These are phyloP conservation scores for Danielia oregonensis DNA, from an alignment of 805 yeast genomes.

Conservation along the genomic window DNA sequence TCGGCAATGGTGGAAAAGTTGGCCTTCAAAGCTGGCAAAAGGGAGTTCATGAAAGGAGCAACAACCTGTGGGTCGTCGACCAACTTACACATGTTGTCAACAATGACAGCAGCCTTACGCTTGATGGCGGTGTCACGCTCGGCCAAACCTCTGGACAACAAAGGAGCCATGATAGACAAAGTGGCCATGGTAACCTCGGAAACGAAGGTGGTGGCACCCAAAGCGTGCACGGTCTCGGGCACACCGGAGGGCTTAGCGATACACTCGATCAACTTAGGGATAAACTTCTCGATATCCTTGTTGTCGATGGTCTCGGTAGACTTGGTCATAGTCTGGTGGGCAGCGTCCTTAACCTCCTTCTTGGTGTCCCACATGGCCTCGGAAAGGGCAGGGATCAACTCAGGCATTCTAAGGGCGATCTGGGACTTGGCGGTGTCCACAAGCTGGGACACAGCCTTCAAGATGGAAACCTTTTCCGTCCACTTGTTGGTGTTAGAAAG, in stretches of 20 bases:
- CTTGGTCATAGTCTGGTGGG: conserved; percentile 91
- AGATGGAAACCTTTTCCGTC: conserved; percentile 94
- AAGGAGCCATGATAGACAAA: conserved; percentile 98
- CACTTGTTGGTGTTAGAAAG: conserved; percentile 81
- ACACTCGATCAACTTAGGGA: conserved; percentile 95
- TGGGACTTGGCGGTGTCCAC: conserved; percentile 95
- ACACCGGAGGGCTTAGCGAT: conserved; percentile 96
- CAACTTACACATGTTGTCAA: conserved; percentile 99
- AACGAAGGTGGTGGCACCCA: conserved; percentile 99
- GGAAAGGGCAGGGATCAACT: conserved; percentile 95
- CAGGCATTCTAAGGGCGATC: conserved; percentile 98
- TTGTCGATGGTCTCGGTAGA: conserved; percentile 97
- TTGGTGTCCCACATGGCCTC: conserved; percentile 99
- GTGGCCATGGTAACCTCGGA: conserved; percentile 99
- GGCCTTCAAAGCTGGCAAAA: conserved; percentile 93
- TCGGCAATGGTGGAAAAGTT: conserved; percentile 97
- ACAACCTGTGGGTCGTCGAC: conserved; percentile 99
- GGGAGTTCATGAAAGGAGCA: conserved; percentile 96
- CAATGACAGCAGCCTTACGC: conserved; percentile 99
- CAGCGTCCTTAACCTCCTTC: conserved; percentile 95
- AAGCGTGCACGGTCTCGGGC: conserved; percentile 96
- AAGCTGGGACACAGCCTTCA: conserved; percentile 78
- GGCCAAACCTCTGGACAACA: conserved; percentile 98
- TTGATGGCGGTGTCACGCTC: conserved; percentile 99
- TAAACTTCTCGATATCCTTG: conserved; percentile 99